Percentiles rank a stretch among this genome's conserved stretches.
phyloP scores from a whole-genome alignment of 176 grass and related monocot species.

The Triticum turgidum region DNA sequence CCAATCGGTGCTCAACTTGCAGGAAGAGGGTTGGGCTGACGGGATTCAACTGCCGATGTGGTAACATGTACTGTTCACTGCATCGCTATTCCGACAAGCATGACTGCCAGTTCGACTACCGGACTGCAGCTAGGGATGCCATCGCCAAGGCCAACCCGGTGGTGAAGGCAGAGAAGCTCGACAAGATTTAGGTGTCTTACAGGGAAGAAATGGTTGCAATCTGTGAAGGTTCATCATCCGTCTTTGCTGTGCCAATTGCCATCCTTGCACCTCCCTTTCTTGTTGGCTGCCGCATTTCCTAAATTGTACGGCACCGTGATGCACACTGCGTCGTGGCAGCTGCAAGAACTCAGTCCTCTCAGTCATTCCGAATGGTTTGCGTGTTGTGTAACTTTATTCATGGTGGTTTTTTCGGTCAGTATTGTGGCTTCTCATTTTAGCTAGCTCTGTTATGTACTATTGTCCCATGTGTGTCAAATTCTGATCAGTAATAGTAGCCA shows the following conservation, averaged over 20 bases:
- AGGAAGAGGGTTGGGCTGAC: slow-evolving; percentile 88
- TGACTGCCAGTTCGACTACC: slow-evolving; percentile 92
- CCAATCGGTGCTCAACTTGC: slow-evolving; percentile 70
- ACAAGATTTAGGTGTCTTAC: slow-evolving; percentile 73
- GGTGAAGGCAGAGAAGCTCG: slow-evolving; percentile 96
- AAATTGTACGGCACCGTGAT: slow-evolving; percentile 33
- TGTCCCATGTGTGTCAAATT: slow-evolving; percentile 44
- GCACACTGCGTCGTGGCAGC: slow-evolving; percentile 56
- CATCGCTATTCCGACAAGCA: slow-evolving; percentile 98
- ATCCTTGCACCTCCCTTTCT: slow-evolving; percentile 43
- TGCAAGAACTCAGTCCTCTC: slow-evolving; percentile 34
- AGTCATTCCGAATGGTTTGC: slow-evolving; percentile 56
- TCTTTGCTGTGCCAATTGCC: slow-evolving; percentile 24
- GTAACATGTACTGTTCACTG: slow-evolving; percentile 68
- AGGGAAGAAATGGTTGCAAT: slow-evolving; percentile 19
- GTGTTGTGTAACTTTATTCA: slow-evolving; percentile 59
- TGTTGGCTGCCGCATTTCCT: slow-evolving; percentile 37
- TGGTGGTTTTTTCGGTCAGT: slow-evolving; percentile 47
- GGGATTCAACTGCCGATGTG: slow-evolving; percentile 85
- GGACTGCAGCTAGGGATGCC: slow-evolving; percentile 68
- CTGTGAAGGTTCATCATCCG: slow-evolving; percentile 23
- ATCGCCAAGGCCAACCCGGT: slow-evolving; percentile 98
- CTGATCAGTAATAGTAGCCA: slow-evolving; percentile 57
- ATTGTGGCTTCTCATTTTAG: slow-evolving; percentile 60
- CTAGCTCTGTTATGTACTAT: slow-evolving; percentile 56